Base-by-base conservation (phyloP, 2,329 filamentous ascomycete genomes). In the Ascosphaera apis region DNA sequence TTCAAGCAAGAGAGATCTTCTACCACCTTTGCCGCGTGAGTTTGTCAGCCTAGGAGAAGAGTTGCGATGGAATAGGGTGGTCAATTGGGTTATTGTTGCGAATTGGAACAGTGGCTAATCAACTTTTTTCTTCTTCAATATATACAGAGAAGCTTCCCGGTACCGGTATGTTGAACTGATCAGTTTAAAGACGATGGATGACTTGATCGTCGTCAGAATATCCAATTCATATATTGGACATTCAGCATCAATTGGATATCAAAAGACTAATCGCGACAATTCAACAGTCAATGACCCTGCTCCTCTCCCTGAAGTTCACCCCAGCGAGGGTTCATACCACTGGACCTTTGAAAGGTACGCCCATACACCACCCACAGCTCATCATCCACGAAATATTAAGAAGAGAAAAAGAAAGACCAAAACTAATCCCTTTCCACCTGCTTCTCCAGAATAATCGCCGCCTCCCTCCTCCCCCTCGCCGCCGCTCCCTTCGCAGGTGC, bases 291-390 rank as follows among this genome's bases (percentile, higher is more conserved):
- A 98, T 61, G 84, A 95, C 51, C 71, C 88, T 38, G 78, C 70
- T 21, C 71, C 70, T 28, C 58, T 92, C 16, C 84, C 83, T 33
- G 53, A 69, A 15, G 60, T 80, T 36, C 71, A 68, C 47, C 73
- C 86, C 31, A 64, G 72, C 38, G 81, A 98, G 62, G 88, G 88
- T 48, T 91, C 79, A 58, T 98, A 95, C 66, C 88, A 98, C 69
- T 98, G 88, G 88, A 80, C 78, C 41, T 92, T 92, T 51, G 88
- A 98, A 67, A 65, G 72, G 67, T 71, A 52, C 39, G 48, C 48
- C 28, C 5, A 15, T 16, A 8, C 12, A 7, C 23, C 16, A 5
- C 6, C 12, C 35, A 6, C 13, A 11, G 13, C 15, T 9, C 25
- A 34, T 31, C n/a, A 15, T 6, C 16, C 30, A 15, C 13, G 16